phyloP scores from a whole-genome alignment of 2,329 filamentous ascomycete genomes.

The Dothistroma pini region DNA sequence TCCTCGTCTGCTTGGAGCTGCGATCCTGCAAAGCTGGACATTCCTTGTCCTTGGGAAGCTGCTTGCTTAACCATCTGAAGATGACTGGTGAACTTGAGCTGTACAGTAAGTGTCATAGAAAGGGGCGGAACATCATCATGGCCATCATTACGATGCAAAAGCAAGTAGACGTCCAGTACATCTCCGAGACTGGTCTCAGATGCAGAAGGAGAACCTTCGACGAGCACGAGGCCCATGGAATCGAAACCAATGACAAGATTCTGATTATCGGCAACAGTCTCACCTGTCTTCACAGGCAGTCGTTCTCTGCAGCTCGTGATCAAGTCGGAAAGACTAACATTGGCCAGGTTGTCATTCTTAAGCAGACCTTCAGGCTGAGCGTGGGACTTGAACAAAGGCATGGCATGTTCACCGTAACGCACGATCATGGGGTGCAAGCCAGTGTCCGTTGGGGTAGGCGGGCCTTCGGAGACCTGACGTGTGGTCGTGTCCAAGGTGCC shows the following conservation, averaged over 20 bases:
- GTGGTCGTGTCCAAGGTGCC: constrained; percentile 14
- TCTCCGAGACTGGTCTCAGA: constrained; percentile 52
- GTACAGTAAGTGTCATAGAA: constrained; percentile 51
- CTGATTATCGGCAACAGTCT: constrained; percentile 54
- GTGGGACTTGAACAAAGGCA: constrained; percentile 56
- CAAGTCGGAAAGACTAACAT: constrained; percentile 52
- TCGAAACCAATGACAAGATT: constrained; percentile 56
- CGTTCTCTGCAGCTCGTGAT: constrained; percentile 44
- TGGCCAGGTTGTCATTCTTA: constrained; percentile 53
- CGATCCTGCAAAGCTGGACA: constrained; percentile 44
- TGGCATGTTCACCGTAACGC: constrained; percentile 53
- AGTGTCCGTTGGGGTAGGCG: constrained; percentile 35
- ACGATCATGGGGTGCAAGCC: constrained; percentile 50
- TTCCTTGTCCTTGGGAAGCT: constrained; percentile 55
- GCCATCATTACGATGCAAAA: constrained; percentile 58
- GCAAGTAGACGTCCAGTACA: constrained; percentile 57
- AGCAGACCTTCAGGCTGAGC: constrained; percentile 55
- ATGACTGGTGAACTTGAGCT: constrained; percentile 52
- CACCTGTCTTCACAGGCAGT: constrained; percentile 52
- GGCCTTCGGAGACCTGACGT: constrained; percentile 21
- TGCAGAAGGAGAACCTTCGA: constrained; percentile 52
- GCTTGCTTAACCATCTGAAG: constrained; percentile 51
- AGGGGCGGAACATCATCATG: constrained; percentile 54
- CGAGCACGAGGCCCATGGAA: constrained; percentile 53
- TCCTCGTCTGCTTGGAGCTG: constrained; percentile 18